Evolutionary conservation across 805 yeast genomes (phyloP), one percentile per base, ranked within the genome.

Genomic region (Candida jianshihensis): DNA sequence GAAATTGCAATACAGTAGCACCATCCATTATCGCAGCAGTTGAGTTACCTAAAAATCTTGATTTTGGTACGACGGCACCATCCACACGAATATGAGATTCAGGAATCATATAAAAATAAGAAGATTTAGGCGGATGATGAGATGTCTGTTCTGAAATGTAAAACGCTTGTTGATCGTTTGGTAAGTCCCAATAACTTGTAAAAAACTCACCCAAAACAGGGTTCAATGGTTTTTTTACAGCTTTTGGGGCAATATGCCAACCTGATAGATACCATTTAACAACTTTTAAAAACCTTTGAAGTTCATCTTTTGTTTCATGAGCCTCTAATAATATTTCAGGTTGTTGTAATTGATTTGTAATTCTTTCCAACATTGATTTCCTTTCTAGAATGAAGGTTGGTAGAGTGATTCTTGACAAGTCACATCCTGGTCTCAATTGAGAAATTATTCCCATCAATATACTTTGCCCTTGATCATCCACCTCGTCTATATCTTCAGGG

Each of bases 21-120:
- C 98, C 98, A 49, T 89, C 96, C 98, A 92, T 92, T 58, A 92
- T 76, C 2, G 96, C 94, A 16, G 97, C 98, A 0, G 96, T 89
- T 2, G 96, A 87, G 55, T 92, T 92, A 22, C 98, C 98, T 41
- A 90, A 66, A 51, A 92, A 92, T 51, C 76, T 75, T 1, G 97
- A 88, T 53, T 75, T 80, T 17, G 98, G 98, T 30, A 87, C 69
- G 15, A 88, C 77, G 12, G 82, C 71, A 21, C 98, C 98, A 53
- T 92, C 98, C 17, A 81, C 87, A 43, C 92, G 74, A 40, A 92
- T 84, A 47, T 75, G 75, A 40, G 74, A 73, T 39, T 77, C 82
- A 0, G 98, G 98, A 26, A 85, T 73, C 60, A 81, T 67, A 57
- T 86, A 92, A 55, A 88, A 92, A 60, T 90, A 92, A 0, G 95